These are phyloP conservation scores for Paspalum vaginatum DNA, from an alignment of 176 grass and related monocot species.

Conservation along the genomic window DNA sequence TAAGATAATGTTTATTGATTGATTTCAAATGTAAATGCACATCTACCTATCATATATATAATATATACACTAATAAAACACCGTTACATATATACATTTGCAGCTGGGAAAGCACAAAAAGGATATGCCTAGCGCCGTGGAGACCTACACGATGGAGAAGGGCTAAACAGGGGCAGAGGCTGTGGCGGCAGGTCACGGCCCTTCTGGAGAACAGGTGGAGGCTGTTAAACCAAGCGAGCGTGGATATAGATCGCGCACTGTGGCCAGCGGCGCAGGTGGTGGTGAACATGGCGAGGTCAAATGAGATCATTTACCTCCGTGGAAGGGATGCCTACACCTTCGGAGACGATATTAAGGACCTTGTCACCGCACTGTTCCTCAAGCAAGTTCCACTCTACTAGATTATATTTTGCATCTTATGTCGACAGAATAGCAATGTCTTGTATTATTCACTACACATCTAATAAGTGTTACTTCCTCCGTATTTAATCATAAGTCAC, in stretches of 20 bases:
- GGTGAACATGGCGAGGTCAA: not conserved
- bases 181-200: not conserved
- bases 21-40: not conserved
- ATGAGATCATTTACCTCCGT: conserved; percentile 15
- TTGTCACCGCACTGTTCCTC: not conserved
- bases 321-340: not conserved
- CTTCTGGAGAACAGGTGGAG: conserved; percentile 19
- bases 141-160: conserved; percentile 14
- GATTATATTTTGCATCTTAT: not conserved
- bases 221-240: not conserved
- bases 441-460: no score
- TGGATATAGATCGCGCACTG: not conserved
- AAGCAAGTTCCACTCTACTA: not conserved
- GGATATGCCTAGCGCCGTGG: not conserved
- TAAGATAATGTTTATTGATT: not conserved
- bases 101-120: conserved; percentile 16
- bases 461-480: no score
- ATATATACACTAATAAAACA: no score
- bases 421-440: no score
- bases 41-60: not conserved
- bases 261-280: not conserved
- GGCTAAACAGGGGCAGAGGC: not conserved
- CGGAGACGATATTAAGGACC: not conserved
- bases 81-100: not conserved
- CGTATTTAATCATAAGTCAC: no score